A percentile compares a stretch with the other conserved stretches of the same genome.
These are phyloP conservation scores for Coemansia sp. DNA, from an alignment of 192 early-diverging fungal genomes.

Conservation along the genomic window DNA sequence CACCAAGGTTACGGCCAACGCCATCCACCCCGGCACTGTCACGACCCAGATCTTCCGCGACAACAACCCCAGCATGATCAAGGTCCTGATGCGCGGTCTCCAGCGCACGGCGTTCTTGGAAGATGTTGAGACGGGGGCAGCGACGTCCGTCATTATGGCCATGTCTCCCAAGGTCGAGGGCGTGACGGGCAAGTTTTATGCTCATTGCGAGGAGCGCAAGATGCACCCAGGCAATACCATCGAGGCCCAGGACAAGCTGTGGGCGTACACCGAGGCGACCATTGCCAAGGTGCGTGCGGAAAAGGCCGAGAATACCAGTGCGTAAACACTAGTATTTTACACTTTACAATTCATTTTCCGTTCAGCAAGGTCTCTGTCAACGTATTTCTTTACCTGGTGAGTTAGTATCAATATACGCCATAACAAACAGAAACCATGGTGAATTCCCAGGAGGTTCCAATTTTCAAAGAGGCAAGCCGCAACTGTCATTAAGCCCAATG, in stretches of 20 bases:
- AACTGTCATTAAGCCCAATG: no score
- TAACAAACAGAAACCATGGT: no score
- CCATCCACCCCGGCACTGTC: slow-evolving; percentile 26
- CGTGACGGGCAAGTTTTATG: slow-evolving; percentile 11
- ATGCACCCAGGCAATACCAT: slow-evolving; percentile 11
- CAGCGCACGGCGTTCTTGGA: slow-evolving; percentile 5
- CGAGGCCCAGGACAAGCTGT: slow-evolving; percentile 30
- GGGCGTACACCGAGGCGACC: slow-evolving; percentile 28
- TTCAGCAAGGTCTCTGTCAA: no score
- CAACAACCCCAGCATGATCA: slow-evolving; percentile 1
- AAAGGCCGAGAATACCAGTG: no score
- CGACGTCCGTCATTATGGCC: slow-evolving; percentile 24
- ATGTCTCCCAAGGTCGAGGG: slow-evolving; percentile 20
- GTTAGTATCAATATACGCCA: no score
- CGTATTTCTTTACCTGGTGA: no score
- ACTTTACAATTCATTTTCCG: no score
- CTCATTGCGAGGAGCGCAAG: neutral
- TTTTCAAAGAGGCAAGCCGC: no score
- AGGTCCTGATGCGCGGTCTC: neutral
- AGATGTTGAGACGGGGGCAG: slow-evolving; percentile 9
- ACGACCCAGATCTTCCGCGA: slow-evolving; percentile 16
- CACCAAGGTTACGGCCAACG: slow-evolving; percentile 14
- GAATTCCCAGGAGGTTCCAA: no score
- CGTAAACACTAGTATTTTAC: no score
- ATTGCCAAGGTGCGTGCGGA: no score